These are phyloP conservation scores for Ogataea dorogensis DNA, from an alignment of 805 yeast species.

Conservation along the genomic window DNA sequence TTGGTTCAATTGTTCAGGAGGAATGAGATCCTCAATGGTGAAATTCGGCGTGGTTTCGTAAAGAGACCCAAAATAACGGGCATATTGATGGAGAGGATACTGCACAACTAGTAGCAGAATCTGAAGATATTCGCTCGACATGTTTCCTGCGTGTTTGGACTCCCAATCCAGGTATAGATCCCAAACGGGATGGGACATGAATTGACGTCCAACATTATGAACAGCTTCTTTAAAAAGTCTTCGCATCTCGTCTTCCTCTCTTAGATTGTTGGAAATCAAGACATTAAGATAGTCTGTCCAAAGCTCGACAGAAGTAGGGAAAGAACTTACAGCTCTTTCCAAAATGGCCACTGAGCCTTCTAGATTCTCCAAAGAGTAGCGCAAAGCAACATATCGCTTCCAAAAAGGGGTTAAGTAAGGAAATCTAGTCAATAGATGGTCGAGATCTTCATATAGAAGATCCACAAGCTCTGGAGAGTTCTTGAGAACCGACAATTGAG, in stretches of 20 bases:
- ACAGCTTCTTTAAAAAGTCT: constrained; percentile 49
- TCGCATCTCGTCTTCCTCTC: constrained; percentile 34
- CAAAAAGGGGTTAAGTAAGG: constrained; percentile 64
- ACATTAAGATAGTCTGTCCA: constrained; percentile 69
- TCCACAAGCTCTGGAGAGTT: constrained; percentile 16
- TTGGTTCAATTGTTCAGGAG: constrained; percentile 30
- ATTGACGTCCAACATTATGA: constrained; percentile 61
- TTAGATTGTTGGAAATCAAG: constrained; percentile 41
- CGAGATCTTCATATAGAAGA: constrained; percentile 33
- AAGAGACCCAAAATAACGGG: constrained; percentile 63
- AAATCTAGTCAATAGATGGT: constrained; percentile 46
- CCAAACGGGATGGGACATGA: constrained; percentile 80
- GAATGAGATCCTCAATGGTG: constrained; percentile 33
- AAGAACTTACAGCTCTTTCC: constrained; percentile 43
- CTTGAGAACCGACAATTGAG: constrained; percentile 19
- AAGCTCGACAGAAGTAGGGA: constrained; percentile 60
- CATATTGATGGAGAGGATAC: constrained; percentile 84
- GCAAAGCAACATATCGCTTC: constrained; percentile 58
- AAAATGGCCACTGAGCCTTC: constrained; percentile 47
- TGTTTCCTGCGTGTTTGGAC: constrained; percentile 32
- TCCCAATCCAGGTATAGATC: constrained; percentile 70
- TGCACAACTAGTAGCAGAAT: constrained; percentile 45
- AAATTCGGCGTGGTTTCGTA: constrained; percentile 38
- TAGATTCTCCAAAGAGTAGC: constrained; percentile 55
- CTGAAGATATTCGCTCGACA: constrained; percentile 37